phyloP scores from a whole-genome alignment of 1,284 basidiomycete genomes.

The Irpex sp. region DNA sequence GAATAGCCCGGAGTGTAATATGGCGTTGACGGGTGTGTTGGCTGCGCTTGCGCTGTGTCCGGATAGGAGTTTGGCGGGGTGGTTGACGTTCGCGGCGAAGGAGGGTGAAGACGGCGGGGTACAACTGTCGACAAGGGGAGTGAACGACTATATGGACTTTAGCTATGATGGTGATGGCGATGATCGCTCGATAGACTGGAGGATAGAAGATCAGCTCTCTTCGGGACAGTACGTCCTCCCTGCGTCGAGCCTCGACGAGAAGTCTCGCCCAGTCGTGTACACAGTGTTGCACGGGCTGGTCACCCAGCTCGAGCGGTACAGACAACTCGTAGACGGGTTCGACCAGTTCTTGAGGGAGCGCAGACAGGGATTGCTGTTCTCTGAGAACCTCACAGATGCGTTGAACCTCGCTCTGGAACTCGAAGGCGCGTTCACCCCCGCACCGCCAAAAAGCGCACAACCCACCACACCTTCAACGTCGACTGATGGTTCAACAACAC shows the following conservation, averaged over 20 bases:
- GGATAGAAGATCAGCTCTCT: constrained; percentile 58
- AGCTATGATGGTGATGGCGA: constrained; percentile 65
- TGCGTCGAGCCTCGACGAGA: constrained; percentile 64
- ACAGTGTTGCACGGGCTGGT: constrained; percentile 77
- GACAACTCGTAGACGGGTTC: constrained; percentile 73
- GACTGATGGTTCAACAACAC: constrained; percentile 24
- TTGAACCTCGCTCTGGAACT: constrained; percentile 71
- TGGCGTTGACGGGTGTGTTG: constrained; percentile 83
- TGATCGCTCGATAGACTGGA: constrained; percentile 76
- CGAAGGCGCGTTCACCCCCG: constrained; percentile 20
- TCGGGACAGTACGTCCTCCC: constrained; percentile 56
- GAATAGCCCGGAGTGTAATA: constrained; percentile 83
- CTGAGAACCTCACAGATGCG: constrained; percentile 91
- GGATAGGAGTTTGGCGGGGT: constrained; percentile 82
- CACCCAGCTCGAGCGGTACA: constrained; percentile 76
- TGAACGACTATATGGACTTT: constrained; percentile 6
- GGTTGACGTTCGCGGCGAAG: constrained; percentile 69
- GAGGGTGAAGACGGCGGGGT: constrained; percentile 22
- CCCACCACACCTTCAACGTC: constrained; percentile 23
- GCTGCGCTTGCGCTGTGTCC: constrained; percentile 80
- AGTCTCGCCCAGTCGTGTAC: constrained; percentile 74
- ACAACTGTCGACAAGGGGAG: background rate
- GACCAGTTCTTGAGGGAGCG: constrained; percentile 85
- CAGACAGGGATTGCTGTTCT: constrained; percentile 86
- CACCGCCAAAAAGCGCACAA: constrained; percentile 5